Conservation (phyloP, 305 asterid species). For the Fraxinus nigra region DNA sequence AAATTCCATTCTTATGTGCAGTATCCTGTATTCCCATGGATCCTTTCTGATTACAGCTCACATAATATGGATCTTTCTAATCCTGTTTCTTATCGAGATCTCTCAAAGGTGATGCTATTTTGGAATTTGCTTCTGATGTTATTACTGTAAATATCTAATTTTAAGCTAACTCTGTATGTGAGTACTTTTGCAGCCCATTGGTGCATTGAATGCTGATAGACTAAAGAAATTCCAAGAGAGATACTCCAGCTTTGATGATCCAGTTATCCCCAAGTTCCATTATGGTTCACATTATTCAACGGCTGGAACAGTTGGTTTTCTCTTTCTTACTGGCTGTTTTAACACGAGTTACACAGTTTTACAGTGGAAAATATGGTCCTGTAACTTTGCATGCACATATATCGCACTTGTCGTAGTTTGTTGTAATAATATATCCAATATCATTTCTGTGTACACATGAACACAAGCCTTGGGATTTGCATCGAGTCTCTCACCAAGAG, state of each 20-base stretch:
- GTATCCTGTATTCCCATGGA: conserved; percentile 99
- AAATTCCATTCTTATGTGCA: conserved; percentile 42
- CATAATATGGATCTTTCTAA: conserved; percentile 68
- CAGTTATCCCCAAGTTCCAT: conserved; percentile 93
- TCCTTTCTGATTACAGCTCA: conserved; percentile 90
- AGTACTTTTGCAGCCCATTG: conserved; percentile 76
- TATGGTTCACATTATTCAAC: conserved; percentile 99
- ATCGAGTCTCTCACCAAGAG: conserved; percentile 8
- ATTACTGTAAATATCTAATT: conserved; percentile 19
- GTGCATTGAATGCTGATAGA: conserved; percentile 85
- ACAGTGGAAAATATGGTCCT: not conserved
- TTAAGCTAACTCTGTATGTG: conserved; percentile 26
- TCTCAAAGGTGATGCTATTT: conserved; percentile 68
- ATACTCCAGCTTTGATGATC: conserved; percentile 91
- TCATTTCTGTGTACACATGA: conserved; percentile 4
- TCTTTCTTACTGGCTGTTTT: not conserved
- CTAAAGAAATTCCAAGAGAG: conserved; percentile 85
- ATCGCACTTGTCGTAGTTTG: conserved; percentile 1
- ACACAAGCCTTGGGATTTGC: conserved; percentile 18
- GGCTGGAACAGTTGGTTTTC: conserved; percentile 86
- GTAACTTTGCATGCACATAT: not conserved
- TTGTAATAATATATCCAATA: conserved; percentile 8
- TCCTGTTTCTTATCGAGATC: conserved; percentile 92
- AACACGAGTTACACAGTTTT: not conserved
- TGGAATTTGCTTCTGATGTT: conserved; percentile 28